Conservation (phyloP, 768 basidiomycete species). For the Neoboletus subvelutipes region DNA sequence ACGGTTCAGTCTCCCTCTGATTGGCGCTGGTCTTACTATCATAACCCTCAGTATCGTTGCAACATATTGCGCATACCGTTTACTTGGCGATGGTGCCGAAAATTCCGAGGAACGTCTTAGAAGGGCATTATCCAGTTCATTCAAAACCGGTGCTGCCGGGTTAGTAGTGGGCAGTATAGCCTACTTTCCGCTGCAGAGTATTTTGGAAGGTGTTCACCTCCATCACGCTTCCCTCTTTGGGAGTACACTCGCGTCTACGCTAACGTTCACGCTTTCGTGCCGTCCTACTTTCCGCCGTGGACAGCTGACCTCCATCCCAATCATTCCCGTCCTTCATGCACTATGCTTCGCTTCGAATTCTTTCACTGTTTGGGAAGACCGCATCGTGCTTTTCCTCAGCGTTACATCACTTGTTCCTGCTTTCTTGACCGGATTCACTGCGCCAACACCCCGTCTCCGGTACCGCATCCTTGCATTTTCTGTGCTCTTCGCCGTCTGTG, state of each 20-base stretch:
- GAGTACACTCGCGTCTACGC: constrained; percentile 45
- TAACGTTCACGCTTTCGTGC: constrained; percentile 44
- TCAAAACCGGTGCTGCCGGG: constrained; percentile 35
- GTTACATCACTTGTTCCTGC: constrained; percentile 60
- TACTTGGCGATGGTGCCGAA: constrained; percentile 40
- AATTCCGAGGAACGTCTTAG: constrained; percentile 45
- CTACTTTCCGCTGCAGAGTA: constrained; percentile 32
- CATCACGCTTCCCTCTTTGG: constrained; percentile 54
- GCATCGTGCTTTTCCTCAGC: constrained; percentile 71
- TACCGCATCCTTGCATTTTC: constrained; percentile 75
- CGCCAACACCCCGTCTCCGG: constrained; percentile 68
- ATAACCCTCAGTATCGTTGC: constrained; percentile 57
- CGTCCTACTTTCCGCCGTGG: constrained; percentile 34
- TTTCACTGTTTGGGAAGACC: constrained; percentile 98
- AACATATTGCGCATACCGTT: constrained; percentile 53
- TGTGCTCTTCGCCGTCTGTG: constrained; percentile 59
- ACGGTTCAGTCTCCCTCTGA: constrained; percentile 81
- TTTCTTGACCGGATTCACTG: constrained; percentile 60
- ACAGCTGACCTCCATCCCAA: constrained; percentile 32
- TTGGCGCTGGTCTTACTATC: constrained; percentile 67
- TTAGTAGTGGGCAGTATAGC: constrained; percentile 39
- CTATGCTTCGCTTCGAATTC: constrained; percentile 89
- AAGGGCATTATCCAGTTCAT: constrained; percentile 30
- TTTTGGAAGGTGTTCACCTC: constrained; percentile 47
- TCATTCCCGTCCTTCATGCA: constrained; percentile 67